Conservation (phyloP, 2,329 filamentous ascomycete species). For the Pseudohalonectria lignicola region DNA sequence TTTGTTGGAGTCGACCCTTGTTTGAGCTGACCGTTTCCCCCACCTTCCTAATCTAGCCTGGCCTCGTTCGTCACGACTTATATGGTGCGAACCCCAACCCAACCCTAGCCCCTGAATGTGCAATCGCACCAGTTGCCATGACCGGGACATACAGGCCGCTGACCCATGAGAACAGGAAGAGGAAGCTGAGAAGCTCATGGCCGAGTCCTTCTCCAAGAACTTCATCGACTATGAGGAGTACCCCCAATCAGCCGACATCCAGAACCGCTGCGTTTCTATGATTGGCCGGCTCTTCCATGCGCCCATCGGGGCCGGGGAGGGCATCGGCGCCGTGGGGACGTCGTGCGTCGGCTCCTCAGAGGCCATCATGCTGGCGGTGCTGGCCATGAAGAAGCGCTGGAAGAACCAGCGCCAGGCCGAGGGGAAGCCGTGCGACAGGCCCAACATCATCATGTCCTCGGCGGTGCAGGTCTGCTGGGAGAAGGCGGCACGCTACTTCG, state of each 20-base stretch:
- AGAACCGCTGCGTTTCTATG: conserved; percentile 87
- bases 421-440: conserved; percentile 68
- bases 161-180: conserved; percentile 74
- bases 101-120: background rate
- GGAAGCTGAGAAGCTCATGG: conserved; percentile 92
- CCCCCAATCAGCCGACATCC: conserved; percentile 70
- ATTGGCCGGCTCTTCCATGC: conserved; percentile 84
- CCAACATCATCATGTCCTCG: conserved; percentile 92
- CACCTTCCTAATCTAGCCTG: conserved; percentile 38
- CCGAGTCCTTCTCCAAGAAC: conserved; percentile 86
- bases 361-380: conserved; percentile 69
- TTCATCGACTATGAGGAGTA: conserved; percentile 89
- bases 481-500: conserved; percentile 81
- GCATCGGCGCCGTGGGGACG: conserved; percentile 65
- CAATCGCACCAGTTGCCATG: too few species aligned
- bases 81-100: conserved; percentile 48
- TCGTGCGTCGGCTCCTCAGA: conserved; percentile 86
- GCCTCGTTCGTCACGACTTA: conserved; percentile 94
- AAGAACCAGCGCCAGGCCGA: conserved; percentile 73
- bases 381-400: conserved; percentile 96
- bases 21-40: background rate
- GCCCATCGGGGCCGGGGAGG: conserved; percentile 39
- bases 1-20: too few species aligned
- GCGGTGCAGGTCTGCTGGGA: conserved; percentile 98
- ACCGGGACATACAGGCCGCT: too few species aligned